Percentiles rank a stretch among this genome's conserved stretches.
Conservation (phyloP, 2,329 filamentous ascomycete genomes). For the Colletotrichum lini region DNA sequence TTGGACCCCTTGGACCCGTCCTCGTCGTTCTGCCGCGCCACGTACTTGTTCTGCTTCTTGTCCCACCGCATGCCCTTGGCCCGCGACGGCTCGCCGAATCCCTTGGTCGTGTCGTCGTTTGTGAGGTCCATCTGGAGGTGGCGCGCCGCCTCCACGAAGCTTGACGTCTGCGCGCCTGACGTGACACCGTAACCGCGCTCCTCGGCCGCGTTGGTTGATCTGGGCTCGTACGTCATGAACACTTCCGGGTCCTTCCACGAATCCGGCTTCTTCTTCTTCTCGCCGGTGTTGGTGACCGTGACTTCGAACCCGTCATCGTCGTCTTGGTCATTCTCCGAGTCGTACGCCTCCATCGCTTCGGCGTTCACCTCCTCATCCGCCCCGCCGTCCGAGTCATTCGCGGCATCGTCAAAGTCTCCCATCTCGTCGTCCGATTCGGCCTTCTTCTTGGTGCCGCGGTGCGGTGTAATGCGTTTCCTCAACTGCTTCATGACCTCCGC, state of each 20-base stretch:
- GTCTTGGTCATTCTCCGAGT: slow-evolving; percentile 60
- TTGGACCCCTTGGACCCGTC: slow-evolving; percentile 83
- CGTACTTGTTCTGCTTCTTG: slow-evolving; percentile 96
- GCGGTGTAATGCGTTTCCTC: slow-evolving; percentile 76
- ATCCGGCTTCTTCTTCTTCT: slow-evolving; percentile 58
- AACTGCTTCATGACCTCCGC: slow-evolving; percentile 83
- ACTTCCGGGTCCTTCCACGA: slow-evolving; percentile 78
- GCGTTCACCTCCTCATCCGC: slow-evolving; percentile 54
- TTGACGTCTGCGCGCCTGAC: slow-evolving; percentile 80
- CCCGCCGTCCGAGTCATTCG: slow-evolving; percentile 53
- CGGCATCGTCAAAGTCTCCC: slow-evolving; percentile 50
- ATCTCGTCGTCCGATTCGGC: slow-evolving; percentile 48
- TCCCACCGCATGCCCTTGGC: slow-evolving; percentile 89
- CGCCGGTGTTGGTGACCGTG: slow-evolving; percentile 74
- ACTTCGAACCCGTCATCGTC: slow-evolving; percentile 78
- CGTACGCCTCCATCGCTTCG: slow-evolving; percentile 50
- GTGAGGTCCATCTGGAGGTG: slow-evolving; percentile 92
- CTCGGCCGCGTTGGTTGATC: slow-evolving; percentile 84
- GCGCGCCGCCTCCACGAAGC: slow-evolving; percentile 91
- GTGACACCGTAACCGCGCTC: slow-evolving; percentile 95
- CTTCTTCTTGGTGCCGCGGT: slow-evolving; percentile 59
- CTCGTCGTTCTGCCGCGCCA: slow-evolving; percentile 91
- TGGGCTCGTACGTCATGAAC: slow-evolving; percentile 97
- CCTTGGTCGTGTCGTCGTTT: slow-evolving; percentile 86
- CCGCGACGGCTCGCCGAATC: slow-evolving; percentile 83